Base-by-base conservation (phyloP, 768 basidiomycete genomes). In the Collybiopsis luxurians region DNA sequence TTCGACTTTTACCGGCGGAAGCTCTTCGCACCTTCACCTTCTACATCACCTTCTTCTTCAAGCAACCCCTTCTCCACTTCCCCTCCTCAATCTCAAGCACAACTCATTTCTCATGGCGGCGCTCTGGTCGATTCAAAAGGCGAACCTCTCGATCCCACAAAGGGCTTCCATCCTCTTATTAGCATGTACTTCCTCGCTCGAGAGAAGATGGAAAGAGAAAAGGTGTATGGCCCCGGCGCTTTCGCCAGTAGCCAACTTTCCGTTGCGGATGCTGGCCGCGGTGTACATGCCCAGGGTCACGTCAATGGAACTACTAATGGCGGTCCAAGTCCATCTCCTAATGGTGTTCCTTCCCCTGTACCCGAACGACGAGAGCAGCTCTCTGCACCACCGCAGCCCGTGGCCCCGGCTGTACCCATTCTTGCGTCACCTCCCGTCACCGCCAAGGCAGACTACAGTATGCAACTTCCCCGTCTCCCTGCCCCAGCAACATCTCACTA, bases 141-240 rank as follows among this genome's bases (percentile, higher is more conserved):
- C 57, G 78, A 86, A 59, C 80, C 79, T 11, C 61, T 76, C 60
- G 96, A 99, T 66, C 95, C 96, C 4, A 96, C 93, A 13, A 77
- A 83, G 53, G 97, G 95, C 1, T 99, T 93, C 75, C 94, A 98
- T 68, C 95, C 94, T 0, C 80, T 99, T 26, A 82, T 98, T 45
- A 93, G 95, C 28, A 98, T 99, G 74, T 99, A 99, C 70, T 98
- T 87, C 75, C 84, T 99, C 19, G 91, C 95, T 4, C 79, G 92
- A 53, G 97, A 99, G 76, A 98, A 98, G 79, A 78, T 95, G 66
- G 95, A 98, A 67, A 79, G 97, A 54, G 97, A 99, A 63, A 81
- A 83, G 51, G 90, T 99, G 6, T 98, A 95, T 70, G 97, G 96
- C 0, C 87, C 87, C 0, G 95, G 95, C 3, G 86, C 91, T 60